Percentiles rank a stretch among this genome's conserved stretches.
phyloP scores from a whole-genome alignment of 352 stramenopile species.

The Pythium aristosporum region DNA sequence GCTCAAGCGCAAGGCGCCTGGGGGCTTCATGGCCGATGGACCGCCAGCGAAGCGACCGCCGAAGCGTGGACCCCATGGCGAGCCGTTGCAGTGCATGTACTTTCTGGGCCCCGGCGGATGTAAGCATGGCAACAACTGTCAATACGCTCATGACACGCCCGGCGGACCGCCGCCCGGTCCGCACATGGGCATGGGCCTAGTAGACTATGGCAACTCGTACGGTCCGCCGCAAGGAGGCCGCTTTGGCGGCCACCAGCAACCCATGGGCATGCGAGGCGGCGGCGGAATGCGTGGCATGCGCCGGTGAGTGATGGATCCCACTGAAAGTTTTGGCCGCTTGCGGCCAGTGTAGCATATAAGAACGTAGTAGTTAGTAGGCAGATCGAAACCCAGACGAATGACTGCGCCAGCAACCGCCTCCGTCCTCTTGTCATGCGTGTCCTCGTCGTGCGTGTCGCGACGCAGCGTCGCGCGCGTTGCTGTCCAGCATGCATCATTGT shows the following conservation, averaged over 20 bases:
- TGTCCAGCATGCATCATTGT: not conserved
- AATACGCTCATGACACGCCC: constrained; percentile 60
- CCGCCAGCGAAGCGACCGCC: constrained; percentile 45
- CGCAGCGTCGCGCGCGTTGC: not conserved
- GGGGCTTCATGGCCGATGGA: constrained; percentile 37
- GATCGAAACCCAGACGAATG: not conserved
- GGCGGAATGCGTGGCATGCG: constrained; percentile 49
- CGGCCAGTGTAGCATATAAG: not conserved
- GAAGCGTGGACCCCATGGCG: constrained; percentile 43
- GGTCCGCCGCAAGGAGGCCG: constrained; percentile 44
- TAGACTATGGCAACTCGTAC: constrained; percentile 64
- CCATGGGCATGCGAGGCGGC: constrained; percentile 42
- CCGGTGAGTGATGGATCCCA: not conserved
- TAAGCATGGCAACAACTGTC: constrained; percentile 68
- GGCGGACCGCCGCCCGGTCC: constrained; percentile 10
- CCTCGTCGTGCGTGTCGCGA: not conserved
- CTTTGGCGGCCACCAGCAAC: constrained; percentile 38
- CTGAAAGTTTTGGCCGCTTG: not conserved
- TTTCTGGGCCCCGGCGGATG: constrained; percentile 64
- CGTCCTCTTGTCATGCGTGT: not conserved
- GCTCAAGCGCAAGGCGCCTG: constrained; percentile 47
- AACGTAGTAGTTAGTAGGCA: not conserved
- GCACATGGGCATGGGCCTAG: constrained; percentile 17
- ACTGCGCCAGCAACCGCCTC: not conserved
- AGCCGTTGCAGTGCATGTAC: constrained; percentile 60